Evolutionary conservation across 441 rosid species (phyloP), one percentile per base, ranked within the genome.

Genomic region (Euphorbia celastroides): DNA sequence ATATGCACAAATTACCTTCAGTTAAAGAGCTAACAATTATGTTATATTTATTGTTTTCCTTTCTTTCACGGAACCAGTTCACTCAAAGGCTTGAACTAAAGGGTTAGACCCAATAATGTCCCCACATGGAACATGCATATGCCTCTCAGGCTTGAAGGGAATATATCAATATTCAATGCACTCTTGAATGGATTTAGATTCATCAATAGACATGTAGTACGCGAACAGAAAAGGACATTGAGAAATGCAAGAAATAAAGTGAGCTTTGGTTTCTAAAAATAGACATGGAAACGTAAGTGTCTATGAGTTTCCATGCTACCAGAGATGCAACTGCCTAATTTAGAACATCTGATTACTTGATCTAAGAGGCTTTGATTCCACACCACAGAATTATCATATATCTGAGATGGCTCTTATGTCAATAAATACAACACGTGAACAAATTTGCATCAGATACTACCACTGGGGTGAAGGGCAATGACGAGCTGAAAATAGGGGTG

Each of bases 1-100:
- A n/a, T 30, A 42, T 57, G 28, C 70, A 42, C 41, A 38, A 36
- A 66, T 16, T 44, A 42, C 34, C 30, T 36, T 38, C 59, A 32
- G 14, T 26, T 67, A 38, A 36, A 26, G 13, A 38, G 5, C 52
- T 55, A 25, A 56, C 60, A 19, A 25, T 27, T 20, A 2, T 32
- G 51, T 17, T 25, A 19, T 56, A 7, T 44, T 59, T 14, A 31
- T n/a, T 23, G 22, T 44, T 13, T 11, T n/a, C 64, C 32, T 68
- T 26, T 16, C 36, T 10, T 22, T 4, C n/a, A 10, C 12, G 34
- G 44, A 38, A 38, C 44, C 11, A 14, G 44, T 9, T 38, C 11
- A 38, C 44, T 14, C 44, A 38, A 9, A 38, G 12, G 44, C 44
- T 38, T 38, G 44, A 38, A 14, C 12, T 14, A 9, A 3, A 38